These are phyloP conservation scores for Pythium sp. DNA, from an alignment of 352 stramenopile species.

Conservation along the genomic window DNA sequence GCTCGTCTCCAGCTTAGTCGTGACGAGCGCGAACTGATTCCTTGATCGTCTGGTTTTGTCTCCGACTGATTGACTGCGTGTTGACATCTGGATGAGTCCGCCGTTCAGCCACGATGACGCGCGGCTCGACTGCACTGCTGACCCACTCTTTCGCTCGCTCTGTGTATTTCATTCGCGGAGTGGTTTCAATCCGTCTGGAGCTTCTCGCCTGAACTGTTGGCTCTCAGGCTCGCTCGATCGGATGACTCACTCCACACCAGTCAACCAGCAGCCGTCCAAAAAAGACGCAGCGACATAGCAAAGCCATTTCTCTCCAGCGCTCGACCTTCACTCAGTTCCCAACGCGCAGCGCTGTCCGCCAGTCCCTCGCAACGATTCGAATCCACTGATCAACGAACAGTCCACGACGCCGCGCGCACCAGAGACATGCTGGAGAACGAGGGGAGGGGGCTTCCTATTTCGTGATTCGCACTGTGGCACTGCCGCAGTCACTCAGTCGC, in stretches of 20 bases:
- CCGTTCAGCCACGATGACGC: neutral
- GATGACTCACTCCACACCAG: slow-evolving; percentile 3
- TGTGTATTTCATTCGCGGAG: neutral
- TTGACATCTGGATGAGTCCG: neutral
- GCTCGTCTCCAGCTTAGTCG: neutral
- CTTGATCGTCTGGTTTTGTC: neutral
- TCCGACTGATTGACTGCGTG: slow-evolving; percentile 1
- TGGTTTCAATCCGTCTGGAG: neutral
- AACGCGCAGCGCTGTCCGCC: neutral
- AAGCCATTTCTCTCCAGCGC: neutral
- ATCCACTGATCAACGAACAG: neutral
- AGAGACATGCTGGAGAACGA: neutral
- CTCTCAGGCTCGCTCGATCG: neutral
- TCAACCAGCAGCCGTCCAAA: slow-evolving; percentile 2
- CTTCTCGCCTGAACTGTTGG: neutral
- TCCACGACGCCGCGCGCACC: neutral
- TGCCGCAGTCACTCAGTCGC: neutral
- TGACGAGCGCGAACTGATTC: neutral
- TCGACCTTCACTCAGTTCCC: slow-evolving; percentile 10
- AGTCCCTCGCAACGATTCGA: neutral
- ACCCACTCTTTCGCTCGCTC: neutral
- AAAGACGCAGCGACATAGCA: slow-evolving; percentile 7
- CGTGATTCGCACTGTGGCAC: neutral
- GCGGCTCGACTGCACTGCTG: neutral
- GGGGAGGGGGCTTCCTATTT: neutral